A percentile compares a stretch with the other conserved stretches of the same genome.
Conservation (phyloP, 148 eudicot genomes). For the Rheum nobile region DNA sequence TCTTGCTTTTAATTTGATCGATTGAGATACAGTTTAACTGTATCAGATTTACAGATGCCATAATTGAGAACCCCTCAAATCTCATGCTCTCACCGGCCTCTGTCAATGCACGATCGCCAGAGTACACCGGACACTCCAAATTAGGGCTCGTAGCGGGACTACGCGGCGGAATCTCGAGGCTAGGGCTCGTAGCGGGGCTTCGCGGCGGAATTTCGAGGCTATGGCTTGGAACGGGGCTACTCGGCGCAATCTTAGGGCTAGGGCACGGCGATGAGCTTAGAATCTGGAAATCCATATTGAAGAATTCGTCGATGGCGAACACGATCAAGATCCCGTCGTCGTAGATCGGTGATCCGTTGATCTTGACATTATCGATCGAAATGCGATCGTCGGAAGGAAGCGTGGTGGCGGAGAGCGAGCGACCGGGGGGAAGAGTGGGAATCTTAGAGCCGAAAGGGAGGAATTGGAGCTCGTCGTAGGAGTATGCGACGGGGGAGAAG, state of each 20-base stretch:
- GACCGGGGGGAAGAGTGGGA: constrained; percentile 32
- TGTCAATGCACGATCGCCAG: constrained; percentile 2
- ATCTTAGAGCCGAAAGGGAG: constrained; percentile 35
- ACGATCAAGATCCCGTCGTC: constrained; percentile 44
- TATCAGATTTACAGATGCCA: no score
- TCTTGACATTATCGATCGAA: constrained; percentile 32
- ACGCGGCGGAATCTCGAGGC: neutral
- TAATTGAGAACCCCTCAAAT: constrained; percentile 34
- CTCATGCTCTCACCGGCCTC: constrained; percentile 33
- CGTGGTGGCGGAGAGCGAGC: constrained; percentile 33
- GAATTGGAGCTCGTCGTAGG: constrained; percentile 38
- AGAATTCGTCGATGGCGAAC: constrained; percentile 32
- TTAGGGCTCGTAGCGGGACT: neutral
- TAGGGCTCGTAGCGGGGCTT: neutral
- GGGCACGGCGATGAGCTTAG: neutral
- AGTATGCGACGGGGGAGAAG: constrained; percentile 40
- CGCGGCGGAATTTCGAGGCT: neutral
- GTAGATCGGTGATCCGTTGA: constrained; percentile 31
- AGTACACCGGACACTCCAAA: constrained; percentile 15
- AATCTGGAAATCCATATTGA: constrained; percentile 21
- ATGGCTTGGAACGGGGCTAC: neutral
- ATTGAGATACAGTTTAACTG: no score
- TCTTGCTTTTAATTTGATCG: no score
- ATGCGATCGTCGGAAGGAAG: constrained; percentile 10
- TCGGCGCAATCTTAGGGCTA: neutral